phyloP scores from a whole-genome alignment of 169 alveolate genomes.

The Eimeria zaria region DNA sequence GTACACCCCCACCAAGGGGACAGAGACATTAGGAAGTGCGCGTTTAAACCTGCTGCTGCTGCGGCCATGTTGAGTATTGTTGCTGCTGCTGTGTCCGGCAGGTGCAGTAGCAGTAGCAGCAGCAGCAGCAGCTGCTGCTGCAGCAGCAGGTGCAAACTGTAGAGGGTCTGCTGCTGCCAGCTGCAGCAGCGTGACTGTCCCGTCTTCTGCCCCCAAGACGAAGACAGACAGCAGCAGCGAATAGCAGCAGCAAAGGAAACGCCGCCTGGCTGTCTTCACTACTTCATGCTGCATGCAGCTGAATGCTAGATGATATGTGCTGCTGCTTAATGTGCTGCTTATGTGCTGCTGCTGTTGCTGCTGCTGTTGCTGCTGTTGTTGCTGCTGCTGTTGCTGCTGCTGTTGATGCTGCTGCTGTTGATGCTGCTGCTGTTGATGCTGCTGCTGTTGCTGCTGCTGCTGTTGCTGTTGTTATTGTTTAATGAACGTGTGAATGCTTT shows the following conservation, averaged over 20 bases:
- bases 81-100: slow-evolving; percentile 9
- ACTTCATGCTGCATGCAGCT: slow-evolving; percentile 24
- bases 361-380: slow-evolving; percentile 20
- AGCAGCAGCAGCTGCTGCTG: slow-evolving; percentile 8
- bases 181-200: slow-evolving; percentile 43
- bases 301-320: neutral
- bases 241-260: slow-evolving; percentile 30
- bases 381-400: neutral
- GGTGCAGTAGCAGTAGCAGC: neutral
- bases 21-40: neutral
- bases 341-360: slow-evolving; percentile 23
- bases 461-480: neutral
- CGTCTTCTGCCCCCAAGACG: slow-evolving; percentile 23
- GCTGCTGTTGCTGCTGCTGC: slow-evolving; percentile 8
- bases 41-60: slow-evolving; percentile 42
- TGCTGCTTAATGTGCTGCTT: neutral
- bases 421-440: neutral
- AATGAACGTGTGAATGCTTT: too few relatives aligned
- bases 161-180: slow-evolving; percentile 16
- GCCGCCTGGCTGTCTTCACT: neutral
- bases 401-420: neutral
- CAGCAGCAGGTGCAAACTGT: neutral
- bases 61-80: neutral
- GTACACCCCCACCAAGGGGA: neutral
- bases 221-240: neutral